Evolutionary conservation across 805 yeast genomes (phyloP), one percentile per base, ranked within the genome.

Genomic region (Zygosaccharomyces gambellarensis): DNA sequence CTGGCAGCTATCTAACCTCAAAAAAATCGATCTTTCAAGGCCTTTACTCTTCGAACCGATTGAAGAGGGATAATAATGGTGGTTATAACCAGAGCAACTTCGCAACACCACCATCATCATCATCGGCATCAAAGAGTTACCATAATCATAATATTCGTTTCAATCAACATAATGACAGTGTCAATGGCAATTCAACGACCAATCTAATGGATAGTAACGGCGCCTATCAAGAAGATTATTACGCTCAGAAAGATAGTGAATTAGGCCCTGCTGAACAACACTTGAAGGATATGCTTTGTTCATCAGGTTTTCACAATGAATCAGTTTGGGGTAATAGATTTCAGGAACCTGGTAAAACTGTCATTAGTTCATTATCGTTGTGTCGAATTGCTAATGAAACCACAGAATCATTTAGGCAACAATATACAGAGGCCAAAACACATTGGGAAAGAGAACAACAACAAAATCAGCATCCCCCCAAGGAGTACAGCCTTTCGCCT

Each of bases 261-360:
- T 67, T 86, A 52, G 90, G 90, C 6, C 84, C 96, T 12, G 98
- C 99, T 0, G 99, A 94, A 67, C 92, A 87, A 67, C 98, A 92
- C 67, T 75, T 94, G 41, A 78, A 88, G 71, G 97, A 90, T 54
- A 94, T 94, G 99, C 76, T 94, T 47, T 90, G 97, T 60, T 77
- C 92, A 0, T 84, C 95, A 0, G 99, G 99, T 1, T 87, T 90
- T 56, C 67, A 72, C 3, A 69, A 77, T 10, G 73, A 73, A 19
- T 88, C 86, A 28, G 59, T 67, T 12, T 94, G 99, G 99, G 97
- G 96, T 3, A 83, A 82, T 62, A 75, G 99, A 53, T 81, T 87
- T n/a, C 76, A 85, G 57, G 97, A 90, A 64, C 92, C 95, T 1
- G 81, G 82, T 50, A 86, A 86, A 62, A 85, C 97, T 10, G 92